These are phyloP conservation scores for Penicillium dipodomyicola DNA, from an alignment of 495 filamentous ascomycete species.

Conservation along the genomic window DNA sequence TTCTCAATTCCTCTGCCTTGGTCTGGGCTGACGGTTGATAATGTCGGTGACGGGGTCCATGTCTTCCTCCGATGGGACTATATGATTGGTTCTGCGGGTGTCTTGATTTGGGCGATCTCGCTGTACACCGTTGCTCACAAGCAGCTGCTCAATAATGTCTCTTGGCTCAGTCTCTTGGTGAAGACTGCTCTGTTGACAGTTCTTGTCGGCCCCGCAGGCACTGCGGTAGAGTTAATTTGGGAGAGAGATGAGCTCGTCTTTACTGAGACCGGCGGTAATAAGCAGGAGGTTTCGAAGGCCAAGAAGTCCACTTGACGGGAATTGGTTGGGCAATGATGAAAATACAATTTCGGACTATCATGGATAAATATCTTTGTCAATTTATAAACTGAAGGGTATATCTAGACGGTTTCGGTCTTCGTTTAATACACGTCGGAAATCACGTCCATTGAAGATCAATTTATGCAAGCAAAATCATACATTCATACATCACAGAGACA, in stretches of 20 bases:
- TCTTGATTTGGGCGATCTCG: slow-evolving; percentile 55
- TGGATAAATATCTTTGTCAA: not conserved
- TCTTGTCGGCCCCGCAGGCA: slow-evolving; percentile 50
- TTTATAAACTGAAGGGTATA: not conserved
- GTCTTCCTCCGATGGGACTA: slow-evolving; percentile 60
- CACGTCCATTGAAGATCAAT: not conserved
- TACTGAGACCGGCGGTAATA: slow-evolving; percentile 26
- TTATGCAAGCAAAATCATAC: not conserved
- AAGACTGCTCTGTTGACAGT: slow-evolving; percentile 42
- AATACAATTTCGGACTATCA: not conserved
- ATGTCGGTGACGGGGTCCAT: slow-evolving; percentile 49
- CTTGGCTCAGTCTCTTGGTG: slow-evolving; percentile 26
- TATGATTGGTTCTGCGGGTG: slow-evolving; percentile 48
- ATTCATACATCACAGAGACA: not conserved
- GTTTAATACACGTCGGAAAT: not conserved
- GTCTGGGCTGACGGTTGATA: slow-evolving; percentile 34
- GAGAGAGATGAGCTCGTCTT: slow-evolving; percentile 54
- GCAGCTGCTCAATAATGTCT: slow-evolving; percentile 32
- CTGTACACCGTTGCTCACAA: slow-evolving; percentile 41
- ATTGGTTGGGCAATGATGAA: not conserved
- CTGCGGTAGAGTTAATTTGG: slow-evolving; percentile 54
- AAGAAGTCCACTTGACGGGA: slow-evolving; percentile 26
- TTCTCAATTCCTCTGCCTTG: slow-evolving; percentile 47
- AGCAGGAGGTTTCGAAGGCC: slow-evolving; percentile 18
- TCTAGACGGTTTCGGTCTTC: not conserved